Evolutionary conservation across 192 early-diverging fungal genomes (phyloP).

Genomic region (Glomus cerebriforme): DNA sequence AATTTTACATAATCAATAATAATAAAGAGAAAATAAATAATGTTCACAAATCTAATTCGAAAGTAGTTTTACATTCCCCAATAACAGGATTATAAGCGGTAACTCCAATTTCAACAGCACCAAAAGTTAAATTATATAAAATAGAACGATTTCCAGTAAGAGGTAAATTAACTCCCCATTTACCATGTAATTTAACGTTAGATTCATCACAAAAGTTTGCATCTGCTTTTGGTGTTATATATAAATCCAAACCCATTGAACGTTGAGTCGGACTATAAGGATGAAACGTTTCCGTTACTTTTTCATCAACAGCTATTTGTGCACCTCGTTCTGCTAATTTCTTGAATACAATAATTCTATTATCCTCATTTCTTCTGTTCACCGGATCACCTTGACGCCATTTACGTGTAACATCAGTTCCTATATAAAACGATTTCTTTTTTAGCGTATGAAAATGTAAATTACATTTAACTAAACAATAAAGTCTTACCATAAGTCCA

Average conservation of each 20-base stretch:
- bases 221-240: neutral
- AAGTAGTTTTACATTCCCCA: neutral
- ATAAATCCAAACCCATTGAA: neutral
- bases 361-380: neutral
- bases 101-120: neutral
- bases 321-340: neutral
- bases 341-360: neutral
- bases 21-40: too few relatives aligned
- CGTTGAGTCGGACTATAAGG: neutral
- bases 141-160: neutral
- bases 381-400: neutral
- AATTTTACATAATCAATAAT: too few relatives aligned
- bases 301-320: neutral
- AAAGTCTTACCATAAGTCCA: neutral
- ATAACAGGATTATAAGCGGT: neutral
- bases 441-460: neutral
- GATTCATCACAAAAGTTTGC: constrained; percentile 3
- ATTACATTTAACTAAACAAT: too few relatives aligned
- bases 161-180: neutral
- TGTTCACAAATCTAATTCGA: neutral
- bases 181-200: neutral
- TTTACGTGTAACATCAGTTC: neutral
- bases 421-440: too few relatives aligned
- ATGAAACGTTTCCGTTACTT: neutral
- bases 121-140: neutral